Conservation (phyloP, 345 rosid species). For the Syzygium grande region DNA sequence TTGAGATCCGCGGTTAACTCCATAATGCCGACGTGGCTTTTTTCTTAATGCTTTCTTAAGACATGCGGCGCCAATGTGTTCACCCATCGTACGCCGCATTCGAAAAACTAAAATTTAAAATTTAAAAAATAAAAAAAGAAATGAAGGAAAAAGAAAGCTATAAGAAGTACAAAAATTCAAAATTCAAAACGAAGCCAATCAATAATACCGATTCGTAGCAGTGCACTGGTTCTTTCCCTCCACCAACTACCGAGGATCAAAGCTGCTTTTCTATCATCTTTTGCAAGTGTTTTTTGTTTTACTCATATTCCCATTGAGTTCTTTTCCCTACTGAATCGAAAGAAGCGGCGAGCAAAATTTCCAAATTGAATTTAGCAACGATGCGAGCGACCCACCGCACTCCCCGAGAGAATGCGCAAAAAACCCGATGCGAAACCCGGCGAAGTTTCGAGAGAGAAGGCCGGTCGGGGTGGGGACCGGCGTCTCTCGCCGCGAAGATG, state of each 20-base stretch:
- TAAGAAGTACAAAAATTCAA: neutral
- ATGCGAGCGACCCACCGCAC: too few species aligned
- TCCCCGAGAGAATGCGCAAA: too few species aligned
- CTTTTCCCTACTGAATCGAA: too few species aligned
- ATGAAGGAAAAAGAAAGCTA: neutral
- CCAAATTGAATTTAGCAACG: too few species aligned
- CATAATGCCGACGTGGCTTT: neutral
- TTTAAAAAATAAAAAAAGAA: neutral
- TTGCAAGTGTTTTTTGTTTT: neutral
- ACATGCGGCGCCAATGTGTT: accelerated
- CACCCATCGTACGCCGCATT: accelerated
- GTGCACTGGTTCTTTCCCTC: neutral
- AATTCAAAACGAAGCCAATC: neutral
- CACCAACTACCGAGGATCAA: neutral
- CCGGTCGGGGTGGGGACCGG: too few species aligned
- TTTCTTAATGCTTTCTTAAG: neutral
- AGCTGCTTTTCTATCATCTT: neutral
- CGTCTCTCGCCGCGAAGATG: too few species aligned
- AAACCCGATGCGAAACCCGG: too few species aligned
- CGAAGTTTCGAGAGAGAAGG: too few species aligned
- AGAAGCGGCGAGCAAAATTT: too few species aligned
- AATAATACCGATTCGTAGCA: neutral
- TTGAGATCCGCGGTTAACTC: accelerated
- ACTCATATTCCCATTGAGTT: neutral
- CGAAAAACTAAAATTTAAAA: neutral